phyloP scores from a whole-genome alignment of 2,329 filamentous ascomycete genomes.

The Penicillium brasilianum region DNA sequence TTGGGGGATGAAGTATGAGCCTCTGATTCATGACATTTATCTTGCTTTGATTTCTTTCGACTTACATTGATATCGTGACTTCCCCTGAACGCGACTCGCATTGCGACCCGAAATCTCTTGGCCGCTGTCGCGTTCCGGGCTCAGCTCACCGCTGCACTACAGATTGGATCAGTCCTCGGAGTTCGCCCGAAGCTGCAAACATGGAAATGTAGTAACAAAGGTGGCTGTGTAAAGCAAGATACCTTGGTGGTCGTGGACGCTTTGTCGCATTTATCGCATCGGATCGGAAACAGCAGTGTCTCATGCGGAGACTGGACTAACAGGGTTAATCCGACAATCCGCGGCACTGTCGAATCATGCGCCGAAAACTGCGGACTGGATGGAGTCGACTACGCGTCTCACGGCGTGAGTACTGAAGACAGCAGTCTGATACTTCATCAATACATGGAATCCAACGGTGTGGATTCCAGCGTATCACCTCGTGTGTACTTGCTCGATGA shows the following conservation, averaged over 20 bases:
- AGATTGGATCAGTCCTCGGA: slow-evolving; percentile 55
- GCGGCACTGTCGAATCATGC: slow-evolving; percentile 54
- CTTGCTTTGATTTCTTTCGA: neutral
- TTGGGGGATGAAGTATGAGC: neutral
- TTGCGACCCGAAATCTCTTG: slow-evolving; percentile 25
- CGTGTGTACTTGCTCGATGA: slow-evolving; percentile 65
- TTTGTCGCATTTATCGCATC: slow-evolving; percentile 60
- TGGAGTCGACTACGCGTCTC: slow-evolving; percentile 58
- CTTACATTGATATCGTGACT: neutral
- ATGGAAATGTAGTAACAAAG: slow-evolving; percentile 55
- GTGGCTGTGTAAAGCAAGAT: slow-evolving; percentile 56
- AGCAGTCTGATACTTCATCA: slow-evolving; percentile 55
- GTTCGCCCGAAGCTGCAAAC: slow-evolving; percentile 58
- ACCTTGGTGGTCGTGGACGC: slow-evolving; percentile 59
- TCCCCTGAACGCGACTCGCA: neutral
- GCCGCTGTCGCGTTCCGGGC: slow-evolving; percentile 40
- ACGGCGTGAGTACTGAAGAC: slow-evolving; percentile 57
- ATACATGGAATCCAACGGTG: slow-evolving; percentile 39
- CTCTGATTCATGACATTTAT: neutral
- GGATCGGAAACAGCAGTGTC: slow-evolving; percentile 44
- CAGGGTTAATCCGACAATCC: slow-evolving; percentile 53
- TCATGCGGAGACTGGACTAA: slow-evolving; percentile 57
- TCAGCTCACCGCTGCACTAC: slow-evolving; percentile 55
- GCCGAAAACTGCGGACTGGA: slow-evolving; percentile 61
- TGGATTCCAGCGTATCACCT: slow-evolving; percentile 50